A percentile compares a stretch with the other conserved stretches of the same genome.
Conservation (phyloP, 306 rosid species). For the Prunus armeniaca region DNA sequence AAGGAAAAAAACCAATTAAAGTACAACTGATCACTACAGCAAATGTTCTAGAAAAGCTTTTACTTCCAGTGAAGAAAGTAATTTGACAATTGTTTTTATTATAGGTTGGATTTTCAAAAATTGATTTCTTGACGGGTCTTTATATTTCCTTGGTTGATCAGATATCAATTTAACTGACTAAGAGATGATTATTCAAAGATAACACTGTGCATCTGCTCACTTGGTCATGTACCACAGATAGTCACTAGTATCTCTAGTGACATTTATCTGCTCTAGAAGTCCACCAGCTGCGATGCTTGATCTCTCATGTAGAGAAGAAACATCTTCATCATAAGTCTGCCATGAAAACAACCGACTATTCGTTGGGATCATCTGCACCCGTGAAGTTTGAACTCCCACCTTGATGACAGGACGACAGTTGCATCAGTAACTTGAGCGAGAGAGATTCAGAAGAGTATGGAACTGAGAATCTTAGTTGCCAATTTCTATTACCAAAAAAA, state of each 20-base stretch:
- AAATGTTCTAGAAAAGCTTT: too few relatives aligned
- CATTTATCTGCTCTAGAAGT: conserved; percentile 77
- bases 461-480: not conserved
- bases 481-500: not conserved
- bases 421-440: conserved; percentile 18
- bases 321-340: conserved; percentile 76
- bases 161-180: not conserved
- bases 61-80: too few relatives aligned
- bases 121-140: too few relatives aligned
- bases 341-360: conserved; percentile 57
- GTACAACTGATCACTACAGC: too few relatives aligned
- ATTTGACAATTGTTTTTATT: too few relatives aligned
- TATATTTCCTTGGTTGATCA: not conserved
- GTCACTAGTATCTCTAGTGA: conserved; percentile 81
- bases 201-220: conserved; percentile 37
- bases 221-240: conserved; percentile 94
- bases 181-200: not conserved
- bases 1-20: too few relatives aligned
- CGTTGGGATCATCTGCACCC: conserved; percentile 60
- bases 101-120: not conserved
- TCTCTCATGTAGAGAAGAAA: conserved; percentile 58
- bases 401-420: conserved; percentile 36
- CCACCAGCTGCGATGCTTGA: conserved; percentile 55
- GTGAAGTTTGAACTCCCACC: conserved; percentile 75
- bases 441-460: conserved; percentile 9